Base-by-base conservation (phyloP, 305 asterid genomes). In the Caryopteris hybrid region DNA sequence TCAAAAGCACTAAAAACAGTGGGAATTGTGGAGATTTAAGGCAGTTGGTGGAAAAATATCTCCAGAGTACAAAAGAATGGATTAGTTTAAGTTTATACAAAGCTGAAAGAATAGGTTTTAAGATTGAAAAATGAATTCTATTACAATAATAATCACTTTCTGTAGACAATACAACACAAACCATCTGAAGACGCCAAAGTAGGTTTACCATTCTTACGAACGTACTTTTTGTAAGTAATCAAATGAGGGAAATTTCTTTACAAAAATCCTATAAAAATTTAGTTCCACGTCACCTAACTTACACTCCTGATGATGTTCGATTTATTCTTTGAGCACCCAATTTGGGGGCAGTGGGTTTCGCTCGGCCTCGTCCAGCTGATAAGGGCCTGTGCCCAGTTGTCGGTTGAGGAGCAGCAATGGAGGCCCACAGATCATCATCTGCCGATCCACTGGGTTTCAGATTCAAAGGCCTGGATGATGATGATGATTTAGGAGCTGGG, bases 321-420 rank as follows among this genome's bases (percentile, higher is more conserved):
- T 89, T 89, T 74, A 94, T 84, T 88, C 87, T 85, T 67, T 84
- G 96, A 13, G 94, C 99, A 68, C 99, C 99, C 71, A 94, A 72
- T 79, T 55, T 87, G 0, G 87, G 85, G 71, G 96, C 92, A 61
- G 97, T 83, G 92, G 70, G 81, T 89, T 94, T 55, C 22, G 81
- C 87, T 47, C 95, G 81, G 45, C 95, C 87, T 75, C 96, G 87
- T 46, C 85, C 94, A 7, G 66, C 75, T 12, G 81, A 77, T 47
- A 85, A 67, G 23, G 93, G 93, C 81, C 83, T 91, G 72, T 76
- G 76, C 72, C 81, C 90, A 2, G 93, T 80, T 56, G 87, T 82
- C 8, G 97, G 97, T 18, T 86, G 69, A 66, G 97, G 96, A 42
- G 96, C 96, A n/a, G 96, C 97, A 71, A 91, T 87, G 12, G 97